Conservation (phyloP, 495 filamentous ascomycete genomes). For the Xylona heveae region DNA sequence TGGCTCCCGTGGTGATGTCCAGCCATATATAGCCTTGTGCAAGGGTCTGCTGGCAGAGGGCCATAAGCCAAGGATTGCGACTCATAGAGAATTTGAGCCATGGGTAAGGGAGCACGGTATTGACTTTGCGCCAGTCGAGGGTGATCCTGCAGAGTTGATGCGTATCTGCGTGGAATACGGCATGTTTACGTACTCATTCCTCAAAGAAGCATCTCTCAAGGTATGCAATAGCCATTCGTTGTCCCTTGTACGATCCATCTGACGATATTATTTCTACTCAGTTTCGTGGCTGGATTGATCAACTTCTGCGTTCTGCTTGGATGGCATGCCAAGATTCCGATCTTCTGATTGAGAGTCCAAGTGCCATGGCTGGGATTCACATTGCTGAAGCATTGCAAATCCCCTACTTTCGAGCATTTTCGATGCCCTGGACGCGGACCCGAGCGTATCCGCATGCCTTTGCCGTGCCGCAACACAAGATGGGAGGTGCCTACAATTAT, state of each 20-base stretch:
- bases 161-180: constrained; percentile 88
- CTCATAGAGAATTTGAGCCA: constrained; percentile 68
- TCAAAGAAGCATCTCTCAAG: constrained; percentile 66
- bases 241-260: background rate
- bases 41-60: constrained; percentile 78
- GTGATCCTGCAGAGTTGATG: constrained; percentile 90
- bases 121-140: constrained; percentile 69
- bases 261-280: background rate
- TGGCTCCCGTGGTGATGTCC: constrained; percentile 86
- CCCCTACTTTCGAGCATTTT: constrained; percentile 93
- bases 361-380: constrained; percentile 93
- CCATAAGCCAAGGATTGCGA: constrained; percentile 73
- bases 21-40: constrained; percentile 92
- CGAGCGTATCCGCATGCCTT: constrained; percentile 95
- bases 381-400: constrained; percentile 91
- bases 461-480: constrained; percentile 78
- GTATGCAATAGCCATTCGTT: constrained; percentile 3
- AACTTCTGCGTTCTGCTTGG: constrained; percentile 70
- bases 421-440: constrained; percentile 97
- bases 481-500: constrained; percentile 89
- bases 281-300: constrained; percentile 88
- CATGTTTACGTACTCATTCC: constrained; percentile 87
- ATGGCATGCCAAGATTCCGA: constrained; percentile 69
- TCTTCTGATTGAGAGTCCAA: constrained; percentile 85
- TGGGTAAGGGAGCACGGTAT: constrained; percentile 89